Conservation (phyloP, 2,329 filamentous ascomycete genomes). For the Penicillium crustosum region DNA sequence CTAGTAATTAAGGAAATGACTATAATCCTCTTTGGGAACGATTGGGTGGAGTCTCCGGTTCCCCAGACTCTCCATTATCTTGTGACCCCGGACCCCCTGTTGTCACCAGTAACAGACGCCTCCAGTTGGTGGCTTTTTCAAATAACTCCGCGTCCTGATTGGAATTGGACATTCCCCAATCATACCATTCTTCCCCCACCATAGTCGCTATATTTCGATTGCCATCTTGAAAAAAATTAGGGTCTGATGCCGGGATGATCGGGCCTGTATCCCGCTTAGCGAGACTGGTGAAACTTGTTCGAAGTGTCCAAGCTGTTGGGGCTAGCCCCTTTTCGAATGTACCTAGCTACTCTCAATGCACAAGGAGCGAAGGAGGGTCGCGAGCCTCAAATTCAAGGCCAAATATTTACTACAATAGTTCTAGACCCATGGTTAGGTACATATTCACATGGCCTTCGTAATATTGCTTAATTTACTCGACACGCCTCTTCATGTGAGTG, state of each 20-base stretch:
- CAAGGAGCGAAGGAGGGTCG: neutral
- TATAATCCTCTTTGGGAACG: slow-evolving; percentile 7
- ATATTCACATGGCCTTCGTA: neutral
- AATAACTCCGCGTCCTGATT: slow-evolving; percentile 24
- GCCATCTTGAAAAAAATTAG: slow-evolving; percentile 8
- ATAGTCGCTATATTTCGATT: slow-evolving; percentile 1
- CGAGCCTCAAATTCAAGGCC: neutral
- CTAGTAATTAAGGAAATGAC: slow-evolving; percentile 1
- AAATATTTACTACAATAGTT: neutral
- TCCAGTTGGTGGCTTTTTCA: slow-evolving; percentile 19
- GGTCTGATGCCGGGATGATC: slow-evolving; percentile 16
- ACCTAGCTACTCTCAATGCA: neutral
- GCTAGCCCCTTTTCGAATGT: slow-evolving; percentile 2
- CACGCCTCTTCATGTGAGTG: neutral
- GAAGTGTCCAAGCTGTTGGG: neutral
- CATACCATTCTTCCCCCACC: slow-evolving; percentile 7
- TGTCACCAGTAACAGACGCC: slow-evolving; percentile 10
- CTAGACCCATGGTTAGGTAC: neutral
- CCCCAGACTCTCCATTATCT: slow-evolving; percentile 17
- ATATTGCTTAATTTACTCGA: neutral
- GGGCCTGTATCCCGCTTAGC: slow-evolving; percentile 16
- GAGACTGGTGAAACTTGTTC: neutral
- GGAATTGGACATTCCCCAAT: slow-evolving; percentile 24
- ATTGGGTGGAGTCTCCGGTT: slow-evolving; percentile 13
- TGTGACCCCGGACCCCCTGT: slow-evolving; percentile 19